phyloP scores from a whole-genome alignment of 352 stramenopile genomes.

The Pythium phragmitis region DNA sequence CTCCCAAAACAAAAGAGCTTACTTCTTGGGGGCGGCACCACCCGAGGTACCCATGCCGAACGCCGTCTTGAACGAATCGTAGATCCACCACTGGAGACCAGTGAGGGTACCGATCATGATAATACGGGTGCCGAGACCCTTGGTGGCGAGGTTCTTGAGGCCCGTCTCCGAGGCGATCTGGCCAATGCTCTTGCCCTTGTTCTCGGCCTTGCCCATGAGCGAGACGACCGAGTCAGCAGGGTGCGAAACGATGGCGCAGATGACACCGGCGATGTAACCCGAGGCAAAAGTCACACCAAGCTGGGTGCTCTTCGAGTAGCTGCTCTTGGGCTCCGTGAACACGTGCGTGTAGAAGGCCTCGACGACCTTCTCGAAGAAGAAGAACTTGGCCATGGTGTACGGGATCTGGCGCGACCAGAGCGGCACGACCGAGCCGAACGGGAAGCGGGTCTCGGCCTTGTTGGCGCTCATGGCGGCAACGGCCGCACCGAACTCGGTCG shows the following conservation, averaged over 20 bases:
- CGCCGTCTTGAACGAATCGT: slow-evolving; percentile 94
- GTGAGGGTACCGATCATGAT: slow-evolving; percentile 96
- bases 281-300: slow-evolving; percentile 97
- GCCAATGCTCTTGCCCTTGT: slow-evolving; percentile 90
- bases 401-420: slow-evolving; percentile 93
- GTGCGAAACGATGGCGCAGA: slow-evolving; percentile 99
- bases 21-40: slow-evolving; percentile 73
- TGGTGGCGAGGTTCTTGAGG: slow-evolving; percentile 77
- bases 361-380: slow-evolving; percentile 94
- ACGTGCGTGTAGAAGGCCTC: slow-evolving; percentile 88
- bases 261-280: slow-evolving; percentile 98
- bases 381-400: slow-evolving; percentile 99
- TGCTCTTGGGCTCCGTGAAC: slow-evolving; percentile 90
- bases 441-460: slow-evolving; percentile 88
- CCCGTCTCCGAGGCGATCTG: slow-evolving; percentile 85
- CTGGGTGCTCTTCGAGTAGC: slow-evolving; percentile 93
- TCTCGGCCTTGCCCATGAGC: slow-evolving; percentile 93
- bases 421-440: slow-evolving; percentile 90
- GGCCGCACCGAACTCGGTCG: slow-evolving; percentile 83
- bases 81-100: slow-evolving; percentile 97
- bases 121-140: slow-evolving; percentile 92
- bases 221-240: slow-evolving; percentile 98
- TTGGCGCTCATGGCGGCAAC: slow-evolving; percentile 88
- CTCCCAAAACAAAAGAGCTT: slow-evolving; percentile 14
- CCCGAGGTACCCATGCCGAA: slow-evolving; percentile 91